A percentile compares a stretch with the other conserved stretches of the same genome.
These are phyloP conservation scores for Arachnopeziza araneosa DNA, from an alignment of 2,329 filamentous ascomycete species.

Conservation along the genomic window DNA sequence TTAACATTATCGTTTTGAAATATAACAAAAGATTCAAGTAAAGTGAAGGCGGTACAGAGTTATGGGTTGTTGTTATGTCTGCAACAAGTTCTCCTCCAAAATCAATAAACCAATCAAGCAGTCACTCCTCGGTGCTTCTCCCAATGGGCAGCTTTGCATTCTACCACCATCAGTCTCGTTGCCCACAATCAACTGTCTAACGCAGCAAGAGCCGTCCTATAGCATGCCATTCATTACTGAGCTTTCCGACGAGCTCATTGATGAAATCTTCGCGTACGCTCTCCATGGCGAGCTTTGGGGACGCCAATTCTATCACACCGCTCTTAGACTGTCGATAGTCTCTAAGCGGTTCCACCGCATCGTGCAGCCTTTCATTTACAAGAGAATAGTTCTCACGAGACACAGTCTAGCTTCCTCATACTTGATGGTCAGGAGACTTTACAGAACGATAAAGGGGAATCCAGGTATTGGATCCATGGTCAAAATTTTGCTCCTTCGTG, in stretches of 20 bases:
- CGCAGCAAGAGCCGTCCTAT: not conserved
- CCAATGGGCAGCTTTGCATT: not conserved
- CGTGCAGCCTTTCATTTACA: constrained; percentile 1
- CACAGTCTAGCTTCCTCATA: not conserved
- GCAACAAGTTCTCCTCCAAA: too few relatives aligned
- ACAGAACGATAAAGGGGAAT: constrained; percentile 3
- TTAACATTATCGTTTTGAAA: too few relatives aligned
- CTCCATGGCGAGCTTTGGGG: not conserved
- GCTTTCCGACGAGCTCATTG: not conserved
- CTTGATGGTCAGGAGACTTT: not conserved
- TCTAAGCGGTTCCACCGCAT: not conserved
- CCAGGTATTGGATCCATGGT: not conserved
- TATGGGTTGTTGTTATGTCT: too few relatives aligned
- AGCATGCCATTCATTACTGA: not conserved
- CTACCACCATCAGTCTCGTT: not conserved
- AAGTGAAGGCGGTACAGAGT: too few relatives aligned
- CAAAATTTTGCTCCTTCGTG: not conserved
- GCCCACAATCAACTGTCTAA: not conserved
- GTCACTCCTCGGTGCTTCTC: not conserved
- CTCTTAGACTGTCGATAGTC: not conserved
- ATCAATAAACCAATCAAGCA: not conserved
- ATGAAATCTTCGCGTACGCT: constrained; percentile 1
- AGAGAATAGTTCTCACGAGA: not conserved
- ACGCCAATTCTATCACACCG: not conserved
- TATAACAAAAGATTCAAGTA: too few relatives aligned